These are phyloP conservation scores for Ophiocordyceps camponoti-leonardi DNA, from an alignment of 2,329 filamentous ascomycete genomes.

Conservation along the genomic window DNA sequence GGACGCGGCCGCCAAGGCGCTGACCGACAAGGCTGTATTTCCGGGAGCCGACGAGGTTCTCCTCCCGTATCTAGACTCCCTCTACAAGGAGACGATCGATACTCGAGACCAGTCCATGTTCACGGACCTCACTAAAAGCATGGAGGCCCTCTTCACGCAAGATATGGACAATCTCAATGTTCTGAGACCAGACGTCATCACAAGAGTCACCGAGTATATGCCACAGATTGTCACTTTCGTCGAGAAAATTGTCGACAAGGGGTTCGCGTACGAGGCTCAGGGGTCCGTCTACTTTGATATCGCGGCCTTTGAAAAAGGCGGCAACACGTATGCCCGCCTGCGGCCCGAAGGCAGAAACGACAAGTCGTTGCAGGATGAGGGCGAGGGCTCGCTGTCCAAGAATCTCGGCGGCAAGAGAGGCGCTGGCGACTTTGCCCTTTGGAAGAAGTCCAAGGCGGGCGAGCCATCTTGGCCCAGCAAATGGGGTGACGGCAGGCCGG, in stretches of 20 bases:
- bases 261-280: conserved; percentile 66
- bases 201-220: conserved; percentile 84
- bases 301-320: conserved; percentile 62
- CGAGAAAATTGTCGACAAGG: conserved; percentile 64
- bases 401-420: conserved; percentile 50
- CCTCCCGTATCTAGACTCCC: conserved; percentile 63
- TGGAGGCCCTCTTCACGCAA: conserved; percentile 73
- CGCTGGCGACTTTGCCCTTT: conserved; percentile 74
- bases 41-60: conserved; percentile 48
- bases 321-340: conserved; percentile 71
- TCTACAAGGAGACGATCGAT: conserved; percentile 45
- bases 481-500: conserved; percentile 77
- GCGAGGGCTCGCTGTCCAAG: conserved; percentile 65
- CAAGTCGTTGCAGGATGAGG: conserved; percentile 68
- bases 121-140: conserved; percentile 68
- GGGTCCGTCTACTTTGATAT: conserved; percentile 95
- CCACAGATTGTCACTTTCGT: conserved; percentile 77
- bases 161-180: conserved; percentile 84
- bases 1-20: conserved; percentile 30
- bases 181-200: conserved; percentile 62
- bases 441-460: conserved; percentile 83
- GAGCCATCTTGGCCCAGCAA: conserved; percentile 81
- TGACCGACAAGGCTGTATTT: conserved; percentile 31
- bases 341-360: conserved; percentile 76
- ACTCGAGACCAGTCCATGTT: conserved; percentile 56